Conservation (phyloP, 2,329 filamentous ascomycete species). For the Myriangium duriaei region DNA sequence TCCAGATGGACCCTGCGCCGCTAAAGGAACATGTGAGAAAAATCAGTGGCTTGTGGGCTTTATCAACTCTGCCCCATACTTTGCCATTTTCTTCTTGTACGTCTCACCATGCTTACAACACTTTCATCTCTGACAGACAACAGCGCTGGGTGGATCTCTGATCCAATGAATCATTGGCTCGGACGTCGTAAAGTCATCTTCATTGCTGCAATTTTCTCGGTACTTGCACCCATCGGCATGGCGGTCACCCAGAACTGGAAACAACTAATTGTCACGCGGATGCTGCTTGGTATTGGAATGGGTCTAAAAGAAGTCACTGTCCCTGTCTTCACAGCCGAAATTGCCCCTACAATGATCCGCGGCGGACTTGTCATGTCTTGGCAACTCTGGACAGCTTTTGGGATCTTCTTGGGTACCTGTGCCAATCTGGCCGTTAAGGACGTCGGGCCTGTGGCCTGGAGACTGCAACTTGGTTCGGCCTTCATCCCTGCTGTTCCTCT, state of each 20-base stretch:
- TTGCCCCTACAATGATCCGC: constrained; percentile 38
- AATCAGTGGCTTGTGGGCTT: constrained; percentile 51
- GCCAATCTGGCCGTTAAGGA: constrained; percentile 54
- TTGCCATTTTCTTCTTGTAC: constrained; percentile 5
- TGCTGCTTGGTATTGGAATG: constrained; percentile 54
- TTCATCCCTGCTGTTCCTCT: constrained; percentile 34
- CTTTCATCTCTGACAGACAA: too few species aligned
- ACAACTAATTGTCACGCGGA: constrained; percentile 49
- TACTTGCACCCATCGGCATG: constrained; percentile 55
- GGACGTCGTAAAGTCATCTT: constrained; percentile 27
- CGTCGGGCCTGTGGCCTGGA: constrained; percentile 48
- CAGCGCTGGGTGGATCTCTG: constrained; percentile 20
- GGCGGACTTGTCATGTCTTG: constrained; percentile 69
- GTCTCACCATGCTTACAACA: too few species aligned
- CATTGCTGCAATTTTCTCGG: constrained; percentile 42
- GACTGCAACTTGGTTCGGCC: constrained; percentile 56
- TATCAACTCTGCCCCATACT: constrained; percentile 43
- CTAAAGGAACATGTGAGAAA: constrained; percentile 13
- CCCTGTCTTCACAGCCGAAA: constrained; percentile 30
- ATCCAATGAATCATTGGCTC: constrained; percentile 20
- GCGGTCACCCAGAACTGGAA: constrained; percentile 46
- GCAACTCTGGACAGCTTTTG: constrained; percentile 47
- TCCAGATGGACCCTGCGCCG: constrained; percentile 11
- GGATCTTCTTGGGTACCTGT: constrained; percentile 52
- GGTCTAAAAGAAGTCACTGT: constrained; percentile 36